A percentile compares a stretch with the other conserved stretches of the same genome.
Conservation (phyloP, 805 yeast species). For the Candida easanensis region DNA sequence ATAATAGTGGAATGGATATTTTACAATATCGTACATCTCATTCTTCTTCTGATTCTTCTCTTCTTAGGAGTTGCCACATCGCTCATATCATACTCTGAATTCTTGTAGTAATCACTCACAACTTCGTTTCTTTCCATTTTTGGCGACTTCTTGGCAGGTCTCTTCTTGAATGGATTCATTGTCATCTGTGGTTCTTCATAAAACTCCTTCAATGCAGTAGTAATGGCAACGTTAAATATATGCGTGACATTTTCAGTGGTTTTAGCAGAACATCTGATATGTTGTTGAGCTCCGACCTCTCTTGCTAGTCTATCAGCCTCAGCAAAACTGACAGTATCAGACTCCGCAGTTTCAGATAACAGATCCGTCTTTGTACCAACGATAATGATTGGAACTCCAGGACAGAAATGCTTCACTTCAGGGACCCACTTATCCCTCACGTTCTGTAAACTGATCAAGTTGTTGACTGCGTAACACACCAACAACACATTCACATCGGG, state of each 20-base stretch:
- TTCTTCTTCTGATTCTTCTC: slow-evolving; percentile 7
- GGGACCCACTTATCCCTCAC: slow-evolving; percentile 85
- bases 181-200: slow-evolving; percentile 9
- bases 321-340: slow-evolving; percentile 43
- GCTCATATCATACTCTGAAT: slow-evolving; percentile 18
- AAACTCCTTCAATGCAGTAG: slow-evolving; percentile 23
- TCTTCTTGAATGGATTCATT: slow-evolving; percentile 12
- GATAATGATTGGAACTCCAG: slow-evolving; percentile 69
- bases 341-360: slow-evolving; percentile 15
- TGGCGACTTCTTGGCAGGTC: slow-evolving; percentile 4
- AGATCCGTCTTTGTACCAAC: slow-evolving; percentile 85
- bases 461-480: slow-evolving; percentile 72
- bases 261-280: slow-evolving; percentile 79
- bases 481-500: slow-evolving; percentile 75
- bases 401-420: slow-evolving; percentile 80
- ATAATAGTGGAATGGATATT: not conserved
- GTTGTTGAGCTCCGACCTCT: slow-evolving; percentile 65
- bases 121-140: slow-evolving; percentile 2
- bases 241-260: slow-evolving; percentile 60
- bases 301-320: slow-evolving; percentile 42
- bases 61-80: slow-evolving; percentile 4
- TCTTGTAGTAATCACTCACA: slow-evolving; percentile 16
- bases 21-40: slow-evolving; percentile 11
- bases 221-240: slow-evolving; percentile 61
- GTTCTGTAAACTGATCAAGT: slow-evolving; percentile 60